Evolutionary conservation across 768 basidiomycete genomes (phyloP), one percentile per base, ranked within the genome.

Genomic region (Artomyces pyxidatus): DNA sequence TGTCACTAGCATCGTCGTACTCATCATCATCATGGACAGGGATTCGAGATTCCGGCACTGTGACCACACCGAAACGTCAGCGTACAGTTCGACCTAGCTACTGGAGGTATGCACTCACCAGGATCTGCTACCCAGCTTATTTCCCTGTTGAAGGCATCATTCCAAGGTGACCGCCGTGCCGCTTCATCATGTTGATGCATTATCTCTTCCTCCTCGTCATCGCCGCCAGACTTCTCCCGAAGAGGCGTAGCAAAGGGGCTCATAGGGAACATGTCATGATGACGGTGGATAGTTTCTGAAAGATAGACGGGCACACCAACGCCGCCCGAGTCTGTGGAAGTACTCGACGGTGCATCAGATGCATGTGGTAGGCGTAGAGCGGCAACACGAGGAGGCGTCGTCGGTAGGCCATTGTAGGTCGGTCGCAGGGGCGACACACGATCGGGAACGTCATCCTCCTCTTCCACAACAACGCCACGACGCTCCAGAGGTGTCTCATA

Each of bases 41-140:
- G 61, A 83, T 83, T 23, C 75, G 81, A 46, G 76, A 74, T 59
- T 82, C 80, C 38, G 76, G 76, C 21, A 80, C 81, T 80, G 52
- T 53, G 57, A n/a, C n/a, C n/a, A n/a, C n/a, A n/a, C n/a, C n/a
- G n/a, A n/a, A n/a, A n/a, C n/a, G n/a, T n/a, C n/a, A n/a, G n/a
- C n/a, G n/a, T 41, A 46, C 28, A 29, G 38, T 45, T 17, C 28
- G 50, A 49, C 37, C 42, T 28, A 51, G 38, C 19, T 32, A 43
- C 28, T 19, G 6, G 27, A 48, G 30, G 12, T 29, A 37, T 37
- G 27, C 37, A 68, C 78, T 57, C 58, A 86, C 87, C 80, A 61
- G 76, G 82, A 41, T 81, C 78, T 37, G 83, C 85, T 30, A 86
- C 70, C 87, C 87, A 90, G 58, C 87, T 90, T 39, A 72, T 75